These are phyloP conservation scores for Lactarius pseudohatsudake DNA, from an alignment of 768 basidiomycete genomes.

Conservation along the genomic window DNA sequence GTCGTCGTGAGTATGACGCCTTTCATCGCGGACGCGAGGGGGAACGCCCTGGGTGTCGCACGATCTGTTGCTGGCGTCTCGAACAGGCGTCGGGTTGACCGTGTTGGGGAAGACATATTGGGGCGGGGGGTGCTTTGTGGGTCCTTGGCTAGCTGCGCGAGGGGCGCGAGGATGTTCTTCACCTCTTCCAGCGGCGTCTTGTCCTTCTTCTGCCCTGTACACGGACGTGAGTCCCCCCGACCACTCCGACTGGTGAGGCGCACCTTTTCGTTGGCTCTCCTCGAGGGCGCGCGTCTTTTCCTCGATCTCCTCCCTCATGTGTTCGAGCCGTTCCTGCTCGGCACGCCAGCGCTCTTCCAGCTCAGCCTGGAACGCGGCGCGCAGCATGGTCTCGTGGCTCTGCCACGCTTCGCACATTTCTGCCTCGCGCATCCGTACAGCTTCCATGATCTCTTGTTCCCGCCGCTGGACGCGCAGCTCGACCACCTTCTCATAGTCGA, in stretches of 20 bases:
- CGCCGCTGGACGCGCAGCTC: conserved; percentile 59
- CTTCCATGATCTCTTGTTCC: conserved; percentile 71
- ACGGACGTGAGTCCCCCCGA: not conserved
- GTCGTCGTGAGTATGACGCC: conserved; percentile 78
- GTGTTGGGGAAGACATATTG: conserved; percentile 26
- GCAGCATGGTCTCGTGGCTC: conserved; percentile 50
- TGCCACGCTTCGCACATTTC: conserved; percentile 64
- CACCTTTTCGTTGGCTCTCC: conserved; percentile 38
- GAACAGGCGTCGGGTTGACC: conserved; percentile 35
- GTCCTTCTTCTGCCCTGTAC: conserved; percentile 45
- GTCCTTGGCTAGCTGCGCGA: conserved; percentile 39
- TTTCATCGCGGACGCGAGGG: conserved; percentile 44
- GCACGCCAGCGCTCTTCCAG: conserved; percentile 38
- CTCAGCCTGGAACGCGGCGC: conserved; percentile 49
- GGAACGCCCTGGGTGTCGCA: conserved; percentile 31
- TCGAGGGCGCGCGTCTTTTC: conserved; percentile 46
- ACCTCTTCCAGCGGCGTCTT: conserved; percentile 72
- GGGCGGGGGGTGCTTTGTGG: conserved; percentile 33
- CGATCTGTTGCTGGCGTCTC: conserved; percentile 58
- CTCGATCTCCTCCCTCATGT: conserved; percentile 51
- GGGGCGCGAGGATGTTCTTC: conserved; percentile 62
- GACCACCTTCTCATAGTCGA: conserved; percentile 70
- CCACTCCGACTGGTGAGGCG: conserved; percentile 25
- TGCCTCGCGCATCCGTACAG: conserved; percentile 60
- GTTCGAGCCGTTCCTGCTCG: conserved; percentile 52